Conservation (phyloP, 2,329 filamentous ascomycete species). For the Diaporthe caulivora region DNA sequence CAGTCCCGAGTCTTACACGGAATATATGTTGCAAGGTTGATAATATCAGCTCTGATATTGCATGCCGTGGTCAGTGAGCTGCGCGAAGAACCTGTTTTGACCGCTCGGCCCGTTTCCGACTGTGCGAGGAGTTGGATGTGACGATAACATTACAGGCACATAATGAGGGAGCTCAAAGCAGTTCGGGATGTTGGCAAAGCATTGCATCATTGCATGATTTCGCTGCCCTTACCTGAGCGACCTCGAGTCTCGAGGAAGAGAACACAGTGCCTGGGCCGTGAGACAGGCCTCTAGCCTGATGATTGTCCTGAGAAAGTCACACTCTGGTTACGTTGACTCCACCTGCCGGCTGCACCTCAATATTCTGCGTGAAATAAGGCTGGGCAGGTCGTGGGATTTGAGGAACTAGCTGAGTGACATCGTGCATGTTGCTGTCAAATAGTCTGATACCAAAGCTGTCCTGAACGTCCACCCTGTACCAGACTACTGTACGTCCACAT, state of each 20-base stretch:
- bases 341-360: not conserved
- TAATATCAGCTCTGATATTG: slow-evolving; percentile 24
- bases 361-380: not conserved
- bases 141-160: slow-evolving; percentile 13
- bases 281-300: not conserved
- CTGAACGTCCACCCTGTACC: slow-evolving; percentile 5
- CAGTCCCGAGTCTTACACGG: not conserved
- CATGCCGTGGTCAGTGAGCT: slow-evolving; percentile 6
- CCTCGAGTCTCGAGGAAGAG: not conserved
- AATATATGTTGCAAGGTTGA: not conserved
- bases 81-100: slow-evolving; percentile 24
- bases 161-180: not conserved
- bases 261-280: not conserved
- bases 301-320: not conserved
- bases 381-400: not conserved
- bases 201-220: not conserved
- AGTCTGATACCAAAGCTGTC: not conserved
- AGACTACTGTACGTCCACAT: not conserved
- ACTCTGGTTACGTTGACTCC: not conserved
- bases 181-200: not conserved
- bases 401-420: slow-evolving; percentile 1
- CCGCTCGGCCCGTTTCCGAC: slow-evolving; percentile 10
- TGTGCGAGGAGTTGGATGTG: slow-evolving; percentile 20
- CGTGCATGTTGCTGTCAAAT: not conserved
- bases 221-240: not conserved